A percentile compares a stretch with the other conserved stretches of the same genome.
Evolutionary conservation across 495 filamentous ascomycete species (phyloP).

Genomic region (Extremus antarcticus): DNA sequence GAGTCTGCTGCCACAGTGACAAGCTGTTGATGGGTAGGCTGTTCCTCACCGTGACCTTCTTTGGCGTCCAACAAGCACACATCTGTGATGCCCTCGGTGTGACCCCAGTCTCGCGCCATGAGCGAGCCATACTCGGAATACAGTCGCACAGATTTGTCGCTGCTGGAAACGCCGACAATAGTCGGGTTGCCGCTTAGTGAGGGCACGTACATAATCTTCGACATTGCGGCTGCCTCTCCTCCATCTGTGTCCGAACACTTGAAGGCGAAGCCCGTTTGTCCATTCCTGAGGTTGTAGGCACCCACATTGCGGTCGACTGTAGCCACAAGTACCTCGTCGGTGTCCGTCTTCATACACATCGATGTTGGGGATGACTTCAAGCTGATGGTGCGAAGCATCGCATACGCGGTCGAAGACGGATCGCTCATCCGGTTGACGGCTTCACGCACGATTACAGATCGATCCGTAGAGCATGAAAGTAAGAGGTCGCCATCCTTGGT

Average conservation of each 20-base stretch:
- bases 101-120: slow-evolving; percentile 81
- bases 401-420: slow-evolving; percentile 60
- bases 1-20: slow-evolving; percentile 34
- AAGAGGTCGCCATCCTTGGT: slow-evolving; percentile 54
- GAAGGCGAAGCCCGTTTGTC: slow-evolving; percentile 61
- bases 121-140: slow-evolving; percentile 74
- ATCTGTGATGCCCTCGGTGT: slow-evolving; percentile 83
- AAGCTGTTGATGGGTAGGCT: slow-evolving; percentile 10
- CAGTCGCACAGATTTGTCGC: slow-evolving; percentile 85
- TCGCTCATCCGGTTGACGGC: slow-evolving; percentile 54
- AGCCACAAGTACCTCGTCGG: slow-evolving; percentile 57
- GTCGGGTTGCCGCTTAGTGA: slow-evolving; percentile 37
- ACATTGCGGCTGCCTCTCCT: slow-evolving; percentile 71
- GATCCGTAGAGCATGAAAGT: slow-evolving; percentile 79
- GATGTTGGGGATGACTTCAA: slow-evolving; percentile 78
- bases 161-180: slow-evolving; percentile 75
- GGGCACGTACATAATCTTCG: slow-evolving; percentile 48
- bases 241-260: slow-evolving; percentile 67
- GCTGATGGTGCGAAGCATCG: slow-evolving; percentile 62
- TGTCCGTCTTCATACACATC: slow-evolving; percentile 52
- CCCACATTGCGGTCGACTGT: slow-evolving; percentile 72
- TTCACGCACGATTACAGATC: slow-evolving; percentile 69
- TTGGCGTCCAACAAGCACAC: slow-evolving; percentile 46
- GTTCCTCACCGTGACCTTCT: background rate
- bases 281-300: slow-evolving; percentile 62